phyloP scores from a whole-genome alignment of 2,329 filamentous ascomycete genomes.

The Calonectria fujianensis region DNA sequence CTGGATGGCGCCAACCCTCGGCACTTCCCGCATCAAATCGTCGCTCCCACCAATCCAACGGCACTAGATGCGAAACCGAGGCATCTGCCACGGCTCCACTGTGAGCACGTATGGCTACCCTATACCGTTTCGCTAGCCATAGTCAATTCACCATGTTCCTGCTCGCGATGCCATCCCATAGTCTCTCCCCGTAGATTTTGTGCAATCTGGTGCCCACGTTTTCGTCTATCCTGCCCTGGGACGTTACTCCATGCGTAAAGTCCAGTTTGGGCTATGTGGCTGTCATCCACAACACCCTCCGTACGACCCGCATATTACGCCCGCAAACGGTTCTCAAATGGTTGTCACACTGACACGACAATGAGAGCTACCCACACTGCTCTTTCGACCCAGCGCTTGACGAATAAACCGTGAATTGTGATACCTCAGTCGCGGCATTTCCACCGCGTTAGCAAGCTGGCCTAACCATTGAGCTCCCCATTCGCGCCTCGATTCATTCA shows the following conservation, averaged over 20 bases:
- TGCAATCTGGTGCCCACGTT: not conserved
- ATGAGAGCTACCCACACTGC: not conserved
- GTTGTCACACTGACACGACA: conserved; percentile 20
- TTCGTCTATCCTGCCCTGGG: not conserved
- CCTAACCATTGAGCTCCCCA: not conserved
- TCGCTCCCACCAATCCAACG: not conserved
- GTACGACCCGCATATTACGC: conserved; percentile 37
- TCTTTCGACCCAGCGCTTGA: not conserved
- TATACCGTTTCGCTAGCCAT: not conserved
- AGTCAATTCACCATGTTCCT: not conserved
- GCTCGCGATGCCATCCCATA: not conserved
- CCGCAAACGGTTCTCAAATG: conserved; percentile 21
- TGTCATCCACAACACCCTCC: conserved; percentile 12
- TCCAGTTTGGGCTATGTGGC: not conserved
- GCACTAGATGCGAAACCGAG: not conserved
- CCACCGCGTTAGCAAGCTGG: not conserved
- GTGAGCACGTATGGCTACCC: not conserved
- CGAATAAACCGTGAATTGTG: not conserved
- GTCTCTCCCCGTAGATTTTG: not conserved
- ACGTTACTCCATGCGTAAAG: not conserved
- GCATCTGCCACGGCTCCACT: conserved; percentile 3
- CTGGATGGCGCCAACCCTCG: not conserved
- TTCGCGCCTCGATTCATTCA: not conserved
- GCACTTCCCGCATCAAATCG: conserved; percentile 10
- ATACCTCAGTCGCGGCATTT: conserved; percentile 2